Percentiles rank a stretch among this genome's conserved stretches.
These are phyloP conservation scores for Erythrophleum fordii DNA, from an alignment of 306 rosid species.

Conservation along the genomic window DNA sequence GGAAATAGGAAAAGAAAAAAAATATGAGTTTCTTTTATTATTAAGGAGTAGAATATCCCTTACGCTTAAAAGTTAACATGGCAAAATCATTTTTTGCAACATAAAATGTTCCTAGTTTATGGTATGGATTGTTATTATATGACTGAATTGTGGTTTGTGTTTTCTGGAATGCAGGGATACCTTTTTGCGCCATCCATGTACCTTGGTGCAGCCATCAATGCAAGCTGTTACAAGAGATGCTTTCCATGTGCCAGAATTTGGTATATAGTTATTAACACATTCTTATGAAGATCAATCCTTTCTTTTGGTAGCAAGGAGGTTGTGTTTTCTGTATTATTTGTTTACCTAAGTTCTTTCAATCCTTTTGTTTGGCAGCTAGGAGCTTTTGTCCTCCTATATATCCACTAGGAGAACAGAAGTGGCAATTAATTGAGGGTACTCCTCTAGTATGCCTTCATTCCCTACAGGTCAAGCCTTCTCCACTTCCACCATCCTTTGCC, in stretches of 20 bases:
- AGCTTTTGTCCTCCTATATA: constrained; percentile 92
- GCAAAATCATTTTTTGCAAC: neutral
- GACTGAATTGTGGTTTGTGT: constrained; percentile 35
- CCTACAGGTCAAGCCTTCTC: constrained; percentile 80
- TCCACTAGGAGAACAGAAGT: constrained; percentile 78
- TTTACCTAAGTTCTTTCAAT: constrained; percentile 28
- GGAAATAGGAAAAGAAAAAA: constrained; percentile 1
- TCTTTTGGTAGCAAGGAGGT: no score
- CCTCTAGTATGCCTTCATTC: constrained; percentile 83
- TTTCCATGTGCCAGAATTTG: constrained; percentile 71
- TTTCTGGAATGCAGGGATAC: constrained; percentile 77
- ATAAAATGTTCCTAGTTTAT: constrained; percentile 1
- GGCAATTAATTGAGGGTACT: constrained; percentile 66
- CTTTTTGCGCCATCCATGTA: constrained; percentile 79
- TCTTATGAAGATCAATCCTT: constrained; percentile 19
- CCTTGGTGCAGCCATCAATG: constrained; percentile 91
- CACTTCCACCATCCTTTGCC: constrained; percentile 86
- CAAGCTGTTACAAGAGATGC: constrained; percentile 48
- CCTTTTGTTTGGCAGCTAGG: constrained; percentile 62
- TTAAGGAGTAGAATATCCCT: constrained; percentile 11
- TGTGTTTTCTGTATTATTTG: constrained; percentile 22
- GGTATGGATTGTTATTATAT: neutral
- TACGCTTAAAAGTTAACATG: constrained; percentile 24
- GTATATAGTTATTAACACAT: constrained; percentile 48
- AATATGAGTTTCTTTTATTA: constrained; percentile 5